phyloP scores from a whole-genome alignment of 2,329 filamentous ascomycete genomes.

The Diplodia sapinea region DNA sequence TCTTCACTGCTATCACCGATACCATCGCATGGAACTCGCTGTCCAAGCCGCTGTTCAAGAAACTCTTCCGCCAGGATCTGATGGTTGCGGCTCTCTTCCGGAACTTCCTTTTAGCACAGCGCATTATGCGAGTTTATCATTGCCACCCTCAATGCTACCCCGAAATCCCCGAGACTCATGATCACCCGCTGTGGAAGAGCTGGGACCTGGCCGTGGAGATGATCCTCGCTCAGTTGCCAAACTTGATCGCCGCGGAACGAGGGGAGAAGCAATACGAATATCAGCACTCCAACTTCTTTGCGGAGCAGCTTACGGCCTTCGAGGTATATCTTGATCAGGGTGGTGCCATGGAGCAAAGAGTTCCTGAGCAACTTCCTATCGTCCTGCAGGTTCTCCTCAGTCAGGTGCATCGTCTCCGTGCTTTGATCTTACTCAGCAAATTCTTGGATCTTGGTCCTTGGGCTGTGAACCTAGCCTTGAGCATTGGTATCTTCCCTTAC shows the following conservation, averaged over 20 bases:
- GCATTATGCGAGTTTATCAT: constrained; percentile 95
- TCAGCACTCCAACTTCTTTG: constrained; percentile 93
- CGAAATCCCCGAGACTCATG: constrained; percentile 88
- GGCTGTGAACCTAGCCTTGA: constrained; percentile 97
- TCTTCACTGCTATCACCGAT: constrained; percentile 98
- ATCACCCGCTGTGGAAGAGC: constrained; percentile 94
- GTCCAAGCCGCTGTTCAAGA: constrained; percentile 88
- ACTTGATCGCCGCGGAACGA: constrained; percentile 78
- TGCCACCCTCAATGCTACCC: constrained; percentile 94
- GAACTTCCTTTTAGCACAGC: constrained; percentile 92
- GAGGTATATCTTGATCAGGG: constrained; percentile 90
- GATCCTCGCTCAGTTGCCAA: constrained; percentile 86
- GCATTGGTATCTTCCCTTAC: constrained; percentile 98
- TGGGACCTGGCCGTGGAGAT: constrained; percentile 98
- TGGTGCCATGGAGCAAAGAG: constrained; percentile 81
- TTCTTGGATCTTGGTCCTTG: constrained; percentile 96
- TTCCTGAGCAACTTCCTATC: constrained; percentile 93
- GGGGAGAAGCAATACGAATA: constrained; percentile 82
- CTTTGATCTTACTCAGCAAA: constrained; percentile 87
- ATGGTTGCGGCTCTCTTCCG: constrained; percentile 99
- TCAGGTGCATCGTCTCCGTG: constrained; percentile 89
- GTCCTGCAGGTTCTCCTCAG: constrained; percentile 94
- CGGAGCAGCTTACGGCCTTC: constrained; percentile 95
- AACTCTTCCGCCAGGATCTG: constrained; percentile 94
- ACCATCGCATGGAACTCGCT: constrained; percentile 98